phyloP scores from a whole-genome alignment of 495 filamentous ascomycete species.

The Aspergillus sclerotioniger region DNA sequence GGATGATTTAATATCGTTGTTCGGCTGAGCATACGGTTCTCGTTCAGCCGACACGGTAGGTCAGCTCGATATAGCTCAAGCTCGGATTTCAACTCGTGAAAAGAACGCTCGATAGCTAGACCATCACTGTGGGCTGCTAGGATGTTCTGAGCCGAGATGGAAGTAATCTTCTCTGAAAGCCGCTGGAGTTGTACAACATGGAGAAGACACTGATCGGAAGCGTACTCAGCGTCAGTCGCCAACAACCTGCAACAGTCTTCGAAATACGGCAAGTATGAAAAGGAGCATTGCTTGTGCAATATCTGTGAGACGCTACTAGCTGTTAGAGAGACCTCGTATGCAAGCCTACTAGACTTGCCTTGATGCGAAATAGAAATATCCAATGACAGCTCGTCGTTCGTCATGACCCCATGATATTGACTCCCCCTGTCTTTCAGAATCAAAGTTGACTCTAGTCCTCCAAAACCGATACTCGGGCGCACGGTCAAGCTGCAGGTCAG shows the following conservation, averaged over 20 bases:
- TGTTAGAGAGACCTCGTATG: not conserved
- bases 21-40: not conserved
- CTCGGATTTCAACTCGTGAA: not conserved
- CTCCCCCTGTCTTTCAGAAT: not conserved
- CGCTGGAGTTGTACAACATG: slow-evolving; percentile 23
- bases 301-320: slow-evolving; percentile 14
- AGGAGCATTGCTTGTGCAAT: slow-evolving; percentile 18
- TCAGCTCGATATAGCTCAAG: not conserved
- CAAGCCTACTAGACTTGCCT: slow-evolving; percentile 8
- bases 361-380: slow-evolving; percentile 25
- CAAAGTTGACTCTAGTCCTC: not conserved
- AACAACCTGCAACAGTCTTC: slow-evolving; percentile 15
- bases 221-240: slow-evolving; percentile 10
- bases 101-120: too few relatives aligned
- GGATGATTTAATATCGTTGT: too few relatives aligned
- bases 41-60: not conserved
- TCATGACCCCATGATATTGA: slow-evolving; percentile 7
- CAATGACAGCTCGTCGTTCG: slow-evolving; percentile 22
- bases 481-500: slow-evolving; percentile 41
- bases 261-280: slow-evolving; percentile 15
- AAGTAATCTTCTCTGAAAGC: slow-evolving; percentile 16
- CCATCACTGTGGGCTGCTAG: too few relatives aligned
- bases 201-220: slow-evolving; percentile 17
- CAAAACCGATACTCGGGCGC: slow-evolving; percentile 17
- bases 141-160: slow-evolving; percentile 3